Conservation (phyloP, 2,329 filamentous ascomycete species). For the Elsinoe arachidis region DNA sequence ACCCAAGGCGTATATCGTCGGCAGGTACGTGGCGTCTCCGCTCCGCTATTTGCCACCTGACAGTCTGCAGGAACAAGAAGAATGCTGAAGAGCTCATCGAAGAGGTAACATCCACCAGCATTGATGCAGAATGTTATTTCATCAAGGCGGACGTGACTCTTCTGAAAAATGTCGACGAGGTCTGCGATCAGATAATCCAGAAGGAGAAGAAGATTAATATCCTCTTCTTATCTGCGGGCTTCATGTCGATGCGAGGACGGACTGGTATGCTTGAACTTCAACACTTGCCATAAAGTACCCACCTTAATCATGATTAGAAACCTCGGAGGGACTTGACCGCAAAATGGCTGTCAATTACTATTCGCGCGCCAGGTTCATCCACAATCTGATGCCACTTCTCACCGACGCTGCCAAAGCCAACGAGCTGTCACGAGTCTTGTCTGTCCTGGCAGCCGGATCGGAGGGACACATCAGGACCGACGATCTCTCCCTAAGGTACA, state of each 20-base stretch:
- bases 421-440: slow-evolving; percentile 45
- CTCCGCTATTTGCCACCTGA: not conserved
- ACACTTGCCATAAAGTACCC: not conserved
- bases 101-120: slow-evolving; percentile 30
- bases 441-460: slow-evolving; percentile 45
- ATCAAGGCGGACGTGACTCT: slow-evolving; percentile 35
- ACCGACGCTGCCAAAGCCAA: slow-evolving; percentile 30
- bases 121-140: slow-evolving; percentile 23
- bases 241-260: slow-evolving; percentile 30
- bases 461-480: slow-evolving; percentile 43
- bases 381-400: slow-evolving; percentile 50
- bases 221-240: slow-evolving; percentile 46
- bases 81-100: slow-evolving; percentile 30
- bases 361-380: slow-evolving; percentile 48
- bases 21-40: slow-evolving; percentile 23
- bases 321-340: slow-evolving; percentile 48
- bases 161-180: slow-evolving; percentile 35
- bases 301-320: slow-evolving; percentile 36
- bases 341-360: slow-evolving; percentile 48
- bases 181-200: slow-evolving; percentile 39
- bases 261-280: not conserved
- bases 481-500: slow-evolving; percentile 38
- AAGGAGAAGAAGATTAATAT: slow-evolving; percentile 48
- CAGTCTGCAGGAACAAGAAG: slow-evolving; percentile 26
- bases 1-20: slow-evolving; percentile 37